Evolutionary conservation across 83 land plant genomes (phyloP).

Genomic region (Thuja plicata): DNA sequence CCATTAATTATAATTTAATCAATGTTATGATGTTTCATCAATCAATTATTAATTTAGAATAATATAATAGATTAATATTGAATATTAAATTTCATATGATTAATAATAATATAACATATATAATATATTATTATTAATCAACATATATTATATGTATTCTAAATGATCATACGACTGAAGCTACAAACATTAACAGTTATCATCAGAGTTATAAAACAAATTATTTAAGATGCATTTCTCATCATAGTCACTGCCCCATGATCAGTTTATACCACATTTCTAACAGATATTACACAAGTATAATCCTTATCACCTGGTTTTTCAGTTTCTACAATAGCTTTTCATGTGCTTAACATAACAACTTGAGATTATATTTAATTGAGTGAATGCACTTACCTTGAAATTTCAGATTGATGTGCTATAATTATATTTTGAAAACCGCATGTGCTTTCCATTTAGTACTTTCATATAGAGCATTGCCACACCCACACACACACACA

Average conservation of each 20-base stretch:
- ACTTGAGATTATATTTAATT: not conserved
- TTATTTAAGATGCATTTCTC: not conserved
- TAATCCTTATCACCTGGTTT: not conserved
- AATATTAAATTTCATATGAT: too few species aligned
- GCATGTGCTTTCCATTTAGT: not conserved
- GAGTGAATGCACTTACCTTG: not conserved
- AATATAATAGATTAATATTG: too few species aligned
- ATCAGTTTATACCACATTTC: not conserved
- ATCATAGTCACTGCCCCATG: not conserved
- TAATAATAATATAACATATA: too few species aligned
- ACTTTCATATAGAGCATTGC: not conserved
- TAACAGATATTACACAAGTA: not conserved
- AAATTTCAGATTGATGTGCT: not conserved
- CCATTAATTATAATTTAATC: too few species aligned
- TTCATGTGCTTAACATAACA: not conserved
- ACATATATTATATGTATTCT: too few species aligned
- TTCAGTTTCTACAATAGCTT: not conserved
- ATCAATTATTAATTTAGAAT: too few species aligned
- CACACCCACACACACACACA: too few species aligned
- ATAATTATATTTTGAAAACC: not conserved
- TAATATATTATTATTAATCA: too few species aligned
- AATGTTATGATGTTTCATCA: too few species aligned
- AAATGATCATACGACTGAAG: too few species aligned
- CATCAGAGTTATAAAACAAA: not conserved
- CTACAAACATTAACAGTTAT: too few species aligned